Evolutionary conservation across 1,284 basidiomycete genomes (phyloP).

Genomic region (Cryptococcus amylolentus): DNA sequence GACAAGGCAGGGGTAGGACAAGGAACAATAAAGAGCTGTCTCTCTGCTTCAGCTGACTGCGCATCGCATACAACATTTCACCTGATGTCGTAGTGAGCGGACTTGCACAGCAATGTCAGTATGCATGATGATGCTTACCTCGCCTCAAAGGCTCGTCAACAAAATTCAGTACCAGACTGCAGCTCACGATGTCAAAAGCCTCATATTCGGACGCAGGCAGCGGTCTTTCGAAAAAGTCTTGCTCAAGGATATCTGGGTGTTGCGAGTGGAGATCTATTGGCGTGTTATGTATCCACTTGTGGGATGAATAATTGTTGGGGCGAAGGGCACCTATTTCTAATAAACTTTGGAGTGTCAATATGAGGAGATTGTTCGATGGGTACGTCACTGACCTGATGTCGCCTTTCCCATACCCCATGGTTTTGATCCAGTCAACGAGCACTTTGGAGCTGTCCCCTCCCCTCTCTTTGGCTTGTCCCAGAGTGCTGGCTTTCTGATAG

Average conservation of each 20-base stretch:
- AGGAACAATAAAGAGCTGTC: slow-evolving; percentile 64
- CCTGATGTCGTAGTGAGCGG: neutral
- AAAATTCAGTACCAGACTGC: slow-evolving; percentile 83
- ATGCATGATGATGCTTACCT: slow-evolving; percentile 55
- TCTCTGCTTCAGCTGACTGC: slow-evolving; percentile 57
- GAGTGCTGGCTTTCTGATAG: slow-evolving; percentile 74
- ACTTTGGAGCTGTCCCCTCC: slow-evolving; percentile 81
- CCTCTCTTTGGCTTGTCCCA: slow-evolving; percentile 72
- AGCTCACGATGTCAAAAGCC: slow-evolving; percentile 71
- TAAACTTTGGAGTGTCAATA: slow-evolving; percentile 54
- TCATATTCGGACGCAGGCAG: slow-evolving; percentile 48
- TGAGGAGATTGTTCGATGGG: neutral
- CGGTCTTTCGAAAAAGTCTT: slow-evolving; percentile 66
- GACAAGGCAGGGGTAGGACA: slow-evolving; percentile 73
- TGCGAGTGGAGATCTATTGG: slow-evolving; percentile 77
- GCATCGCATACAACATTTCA: slow-evolving; percentile 44
- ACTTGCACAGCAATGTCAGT: neutral
- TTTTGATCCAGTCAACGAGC: slow-evolving; percentile 66
- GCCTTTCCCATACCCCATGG: slow-evolving; percentile 49
- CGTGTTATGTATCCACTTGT: slow-evolving; percentile 65
- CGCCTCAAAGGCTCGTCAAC: slow-evolving; percentile 69
- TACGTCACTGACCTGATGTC: slow-evolving; percentile 8
- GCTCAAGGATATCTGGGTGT: slow-evolving; percentile 70
- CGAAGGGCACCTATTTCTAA: slow-evolving; percentile 81
- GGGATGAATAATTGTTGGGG: slow-evolving; percentile 71